These are phyloP conservation scores for Aspergillus funiculosus DNA, from an alignment of 495 filamentous ascomycete species.

Conservation along the genomic window DNA sequence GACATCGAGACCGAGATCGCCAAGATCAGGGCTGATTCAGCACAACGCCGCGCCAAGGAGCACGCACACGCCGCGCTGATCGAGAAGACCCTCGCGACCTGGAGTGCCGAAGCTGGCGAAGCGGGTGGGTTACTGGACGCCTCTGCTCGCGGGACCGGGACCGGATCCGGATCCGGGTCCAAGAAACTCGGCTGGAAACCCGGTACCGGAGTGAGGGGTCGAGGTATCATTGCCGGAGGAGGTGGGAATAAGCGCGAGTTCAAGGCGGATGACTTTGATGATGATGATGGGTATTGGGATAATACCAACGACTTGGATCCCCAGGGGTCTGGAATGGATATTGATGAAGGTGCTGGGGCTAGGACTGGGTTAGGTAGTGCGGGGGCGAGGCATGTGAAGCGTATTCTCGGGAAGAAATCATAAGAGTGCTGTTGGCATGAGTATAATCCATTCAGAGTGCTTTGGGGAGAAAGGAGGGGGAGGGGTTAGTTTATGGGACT, in stretches of 20 bases:
- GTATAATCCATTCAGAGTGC: too few relatives aligned
- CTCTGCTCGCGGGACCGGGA: conserved; percentile 10
- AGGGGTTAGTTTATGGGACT: too few relatives aligned
- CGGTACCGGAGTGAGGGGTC: conserved; percentile 22
- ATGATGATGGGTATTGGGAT: conserved; percentile 43
- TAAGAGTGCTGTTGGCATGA: too few relatives aligned
- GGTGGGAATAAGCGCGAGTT: conserved; percentile 41
- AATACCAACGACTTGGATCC: conserved; percentile 51
- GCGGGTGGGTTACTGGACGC: background rate
- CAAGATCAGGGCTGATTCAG: conserved; percentile 49
- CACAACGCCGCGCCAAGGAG: conserved; percentile 46
- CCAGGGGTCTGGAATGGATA: conserved; percentile 49
- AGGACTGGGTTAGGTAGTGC: conserved; percentile 15
- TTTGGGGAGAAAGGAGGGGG: too few relatives aligned
- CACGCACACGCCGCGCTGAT: conserved; percentile 41
- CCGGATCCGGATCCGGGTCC: too few relatives aligned
- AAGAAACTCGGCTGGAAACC: conserved; percentile 24
- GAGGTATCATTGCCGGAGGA: conserved; percentile 20
- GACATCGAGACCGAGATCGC: conserved; percentile 70
- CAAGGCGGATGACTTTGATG: conserved; percentile 38
- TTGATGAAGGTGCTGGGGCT: conserved; percentile 36
- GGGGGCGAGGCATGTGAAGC: conserved; percentile 32
- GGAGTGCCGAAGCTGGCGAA: conserved; percentile 14
- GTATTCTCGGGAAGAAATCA: conserved; percentile 38
- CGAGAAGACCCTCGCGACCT: conserved; percentile 39